A percentile compares a stretch with the other conserved stretches of the same genome.
phyloP scores from a whole-genome alignment of 345 rosid genomes.

The Gossypium raimondii region DNA sequence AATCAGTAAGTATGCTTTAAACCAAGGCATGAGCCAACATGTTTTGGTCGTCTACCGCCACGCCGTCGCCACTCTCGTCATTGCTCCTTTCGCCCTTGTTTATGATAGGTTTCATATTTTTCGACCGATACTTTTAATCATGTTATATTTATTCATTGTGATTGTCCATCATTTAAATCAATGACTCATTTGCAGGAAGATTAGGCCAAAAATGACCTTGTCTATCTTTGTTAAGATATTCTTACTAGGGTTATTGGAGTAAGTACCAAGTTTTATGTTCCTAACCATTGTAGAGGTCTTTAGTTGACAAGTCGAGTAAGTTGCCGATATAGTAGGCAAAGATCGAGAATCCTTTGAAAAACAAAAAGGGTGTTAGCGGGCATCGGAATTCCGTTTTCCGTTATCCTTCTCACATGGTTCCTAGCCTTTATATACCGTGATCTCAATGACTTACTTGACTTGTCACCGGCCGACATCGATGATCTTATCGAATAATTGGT shows the following conservation, averaged over 20 bases:
- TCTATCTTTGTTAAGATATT: slow-evolving; percentile 59
- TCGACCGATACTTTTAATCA: neutral
- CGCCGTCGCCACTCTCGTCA: slow-evolving; percentile 45
- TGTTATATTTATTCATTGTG: slow-evolving; percentile 26
- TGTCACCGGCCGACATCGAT: neutral
- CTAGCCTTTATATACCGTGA: neutral
- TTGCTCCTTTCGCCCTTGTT: slow-evolving; percentile 71
- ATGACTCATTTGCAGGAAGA: slow-evolving; percentile 42
- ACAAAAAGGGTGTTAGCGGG: neutral
- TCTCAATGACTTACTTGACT: neutral
- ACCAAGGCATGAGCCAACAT: slow-evolving; percentile 42
- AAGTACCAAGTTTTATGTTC: slow-evolving; percentile 7
- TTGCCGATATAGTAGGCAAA: no score
- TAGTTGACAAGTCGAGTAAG: neutral
- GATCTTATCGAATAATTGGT: neutral
- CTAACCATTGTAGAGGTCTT: neutral
- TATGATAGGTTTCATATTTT: slow-evolving; percentile 31
- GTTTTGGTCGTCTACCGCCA: slow-evolving; percentile 71
- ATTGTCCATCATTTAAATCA: neutral
- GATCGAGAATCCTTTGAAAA: neutral
- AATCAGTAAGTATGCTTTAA: slow-evolving; percentile 35
- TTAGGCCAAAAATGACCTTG: slow-evolving; percentile 71
- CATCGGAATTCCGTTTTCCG: neutral
- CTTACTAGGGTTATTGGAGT: slow-evolving; percentile 20
- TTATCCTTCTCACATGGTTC: neutral